These are phyloP conservation scores for Scutellaria minor DNA, from an alignment of 257 asterid genomes.

Conservation along the genomic window DNA sequence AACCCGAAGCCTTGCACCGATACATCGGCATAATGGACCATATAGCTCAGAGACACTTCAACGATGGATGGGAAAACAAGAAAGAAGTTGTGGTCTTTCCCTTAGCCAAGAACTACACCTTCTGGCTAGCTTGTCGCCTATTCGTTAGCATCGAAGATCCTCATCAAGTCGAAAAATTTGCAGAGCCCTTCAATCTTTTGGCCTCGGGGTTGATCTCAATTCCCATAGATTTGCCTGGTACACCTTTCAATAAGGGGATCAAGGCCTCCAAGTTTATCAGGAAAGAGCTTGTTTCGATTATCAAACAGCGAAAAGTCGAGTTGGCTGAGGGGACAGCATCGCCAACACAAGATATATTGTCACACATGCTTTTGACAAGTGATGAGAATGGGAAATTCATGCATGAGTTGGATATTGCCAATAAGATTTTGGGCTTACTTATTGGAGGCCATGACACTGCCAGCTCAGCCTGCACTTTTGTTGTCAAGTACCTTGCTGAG, in stretches of 20 bases:
- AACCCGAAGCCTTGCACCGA: slow-evolving; percentile 61
- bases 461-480: slow-evolving; percentile 59
- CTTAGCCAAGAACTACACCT: slow-evolving; percentile 55
- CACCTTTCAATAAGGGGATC: slow-evolving; percentile 51
- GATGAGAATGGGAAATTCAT: slow-evolving; percentile 61
- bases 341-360: slow-evolving; percentile 61
- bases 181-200: slow-evolving; percentile 50
- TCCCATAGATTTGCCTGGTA: slow-evolving; percentile 63
- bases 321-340: slow-evolving; percentile 56
- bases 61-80: slow-evolving; percentile 53
- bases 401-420: slow-evolving; percentile 55
- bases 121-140: slow-evolving; percentile 57
- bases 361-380: slow-evolving; percentile 57
- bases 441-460: slow-evolving; percentile 71
- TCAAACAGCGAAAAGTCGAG: slow-evolving; percentile 50
- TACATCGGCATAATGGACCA: slow-evolving; percentile 67
- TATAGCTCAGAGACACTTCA: slow-evolving; percentile 49
- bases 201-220: slow-evolving; percentile 54
- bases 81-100: slow-evolving; percentile 45
- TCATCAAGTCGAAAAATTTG: slow-evolving; percentile 40
- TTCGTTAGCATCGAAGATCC: slow-evolving; percentile 60
- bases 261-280: slow-evolving; percentile 58
- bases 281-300: slow-evolving; percentile 48
- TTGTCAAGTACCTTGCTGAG: slow-evolving; percentile 66
- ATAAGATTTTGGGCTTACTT: slow-evolving; percentile 57